Evolutionary conservation across 2,329 filamentous ascomycete species (phyloP), one percentile per base, ranked within the genome.

Genomic region (Hypocreales sp.): DNA sequence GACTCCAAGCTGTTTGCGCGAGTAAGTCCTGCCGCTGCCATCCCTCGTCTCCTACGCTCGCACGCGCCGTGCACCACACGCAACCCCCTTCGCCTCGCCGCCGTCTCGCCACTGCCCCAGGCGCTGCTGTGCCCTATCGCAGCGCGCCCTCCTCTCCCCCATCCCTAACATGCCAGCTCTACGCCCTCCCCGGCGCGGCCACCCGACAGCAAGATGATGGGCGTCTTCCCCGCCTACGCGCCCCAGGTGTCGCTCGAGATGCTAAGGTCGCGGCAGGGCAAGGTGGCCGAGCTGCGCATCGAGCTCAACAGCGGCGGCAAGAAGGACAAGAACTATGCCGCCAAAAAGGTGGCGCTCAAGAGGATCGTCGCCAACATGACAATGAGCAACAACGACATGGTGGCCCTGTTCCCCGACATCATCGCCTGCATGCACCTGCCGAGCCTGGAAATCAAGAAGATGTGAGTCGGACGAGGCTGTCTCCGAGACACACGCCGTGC

Each of bases 341-440:
- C 74, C 39, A 98, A 95, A 67, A 95, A 95, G 70, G 92, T 94
- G 48, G 86, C 90, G 8, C 67, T 98, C 36, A 98, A 98, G 69
- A 94, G 94, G 67, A 95, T 98, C 41, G 90, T 98, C 43, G 90
- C 90, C 51, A 98, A 98, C 52, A 98, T 98, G 90, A 98, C 90
- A 38, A 98, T 98, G 90, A 95, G 87, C 70, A 98, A 98, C 60
- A 98, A 95, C 48, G 90, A 98, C 55, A 98, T 98, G 90, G 79
- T 95, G 30, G 84, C 83, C 21, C 64, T 98, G 28, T 98, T 98
- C 43, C 84, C 87, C 12, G 90, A 98, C 49, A 79, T 98, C 33
- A 81, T 98, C 41, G 75, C 66, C 36, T 95, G 87, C 63, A 98
- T 98, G 90, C 74, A 81, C 42, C 81, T 98, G 35, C 79, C 77